Evolutionary conservation across 805 yeast species (phyloP).

Genomic region (Debaryomyces tyrocola): DNA sequence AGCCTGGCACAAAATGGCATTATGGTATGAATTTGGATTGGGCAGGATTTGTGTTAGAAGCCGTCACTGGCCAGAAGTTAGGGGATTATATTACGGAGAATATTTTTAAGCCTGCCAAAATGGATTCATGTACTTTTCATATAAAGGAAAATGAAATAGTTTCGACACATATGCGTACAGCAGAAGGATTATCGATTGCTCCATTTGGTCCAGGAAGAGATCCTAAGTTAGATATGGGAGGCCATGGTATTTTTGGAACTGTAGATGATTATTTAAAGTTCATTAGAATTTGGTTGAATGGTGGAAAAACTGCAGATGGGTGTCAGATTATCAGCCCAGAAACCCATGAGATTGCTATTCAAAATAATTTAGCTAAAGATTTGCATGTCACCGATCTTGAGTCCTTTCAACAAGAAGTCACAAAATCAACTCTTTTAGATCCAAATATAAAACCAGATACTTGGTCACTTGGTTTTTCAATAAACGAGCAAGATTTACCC

Average conservation of each 20-base stretch:
- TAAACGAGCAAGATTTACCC: slow-evolving; percentile 20
- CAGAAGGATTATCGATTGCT: background rate
- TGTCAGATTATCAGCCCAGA: slow-evolving; percentile 25
- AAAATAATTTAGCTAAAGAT: slow-evolving; percentile 30
- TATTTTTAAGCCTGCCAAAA: slow-evolving; percentile 28
- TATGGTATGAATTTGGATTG: slow-evolving; percentile 38
- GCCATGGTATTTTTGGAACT: slow-evolving; percentile 44
- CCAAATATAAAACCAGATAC: slow-evolving; percentile 14
- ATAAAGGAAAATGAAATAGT: slow-evolving; percentile 14
- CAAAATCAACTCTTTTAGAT: background rate
- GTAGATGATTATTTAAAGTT: slow-evolving; percentile 40
- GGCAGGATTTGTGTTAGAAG: slow-evolving; percentile 33
- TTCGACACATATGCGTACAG: slow-evolving; percentile 10
- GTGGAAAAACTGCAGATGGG: slow-evolving; percentile 40
- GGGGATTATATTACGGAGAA: slow-evolving; percentile 26
- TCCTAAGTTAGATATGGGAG: slow-evolving; percentile 37
- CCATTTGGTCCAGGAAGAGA: slow-evolving; percentile 10
- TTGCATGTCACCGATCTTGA: slow-evolving; percentile 15
- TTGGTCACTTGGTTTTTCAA: slow-evolving; percentile 31
- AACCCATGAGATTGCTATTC: slow-evolving; percentile 28
- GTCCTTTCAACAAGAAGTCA: slow-evolving; percentile 4
- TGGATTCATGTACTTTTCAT: slow-evolving; percentile 21
- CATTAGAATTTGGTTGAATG: slow-evolving; percentile 38
- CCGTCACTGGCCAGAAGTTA: slow-evolving; percentile 23
- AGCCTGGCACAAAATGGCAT: slow-evolving; percentile 37